Evolutionary conservation across 2,329 filamentous ascomycete genomes (phyloP).

Genomic region (Akanthomyces muscarius): DNA sequence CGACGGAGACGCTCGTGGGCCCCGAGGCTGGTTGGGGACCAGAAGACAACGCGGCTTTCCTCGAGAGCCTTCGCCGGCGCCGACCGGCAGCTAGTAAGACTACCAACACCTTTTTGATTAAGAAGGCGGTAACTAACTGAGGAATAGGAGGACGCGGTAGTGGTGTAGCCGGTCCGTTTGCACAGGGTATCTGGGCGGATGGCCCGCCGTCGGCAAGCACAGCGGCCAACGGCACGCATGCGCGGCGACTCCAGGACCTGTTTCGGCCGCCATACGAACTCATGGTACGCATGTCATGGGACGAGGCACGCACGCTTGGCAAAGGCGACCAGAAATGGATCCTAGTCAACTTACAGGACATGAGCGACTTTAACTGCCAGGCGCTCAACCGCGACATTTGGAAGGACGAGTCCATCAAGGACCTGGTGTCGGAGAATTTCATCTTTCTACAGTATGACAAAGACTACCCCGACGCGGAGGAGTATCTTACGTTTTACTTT

Average conservation of each 20-base stretch:
- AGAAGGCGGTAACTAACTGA: constrained; percentile 11
- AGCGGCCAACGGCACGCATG: constrained; percentile 57
- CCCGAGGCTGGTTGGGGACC: constrained; percentile 50
- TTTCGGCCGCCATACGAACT: constrained; percentile 91
- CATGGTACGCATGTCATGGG: constrained; percentile 76
- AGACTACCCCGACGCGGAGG: constrained; percentile 69
- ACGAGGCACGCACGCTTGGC: constrained; percentile 77
- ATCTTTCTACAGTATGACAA: constrained; percentile 94
- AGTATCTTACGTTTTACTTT: constrained; percentile 92
- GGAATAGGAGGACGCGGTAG: constrained; percentile 19
- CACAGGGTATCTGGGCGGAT: constrained; percentile 37
- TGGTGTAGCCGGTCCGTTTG: constrained; percentile 32
- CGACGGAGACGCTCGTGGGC: constrained; percentile 85
- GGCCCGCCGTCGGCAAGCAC: constrained; percentile 23
- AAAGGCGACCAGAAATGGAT: constrained; percentile 92
- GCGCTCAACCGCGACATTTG: constrained; percentile 91
- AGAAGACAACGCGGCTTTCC: constrained; percentile 54
- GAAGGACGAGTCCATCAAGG: constrained; percentile 77
- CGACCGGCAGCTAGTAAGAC: constrained; percentile 32
- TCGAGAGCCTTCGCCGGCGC: constrained; percentile 59
- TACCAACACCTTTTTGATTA: neutral
- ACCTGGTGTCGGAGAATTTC: constrained; percentile 87
- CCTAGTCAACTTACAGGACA: constrained; percentile 90
- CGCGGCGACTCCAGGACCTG: constrained; percentile 78
- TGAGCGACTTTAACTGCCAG: constrained; percentile 91